Percentiles rank a stretch among this genome's conserved stretches.
Conservation (phyloP, 2,329 filamentous ascomycete species). For the Fusarium musae region DNA sequence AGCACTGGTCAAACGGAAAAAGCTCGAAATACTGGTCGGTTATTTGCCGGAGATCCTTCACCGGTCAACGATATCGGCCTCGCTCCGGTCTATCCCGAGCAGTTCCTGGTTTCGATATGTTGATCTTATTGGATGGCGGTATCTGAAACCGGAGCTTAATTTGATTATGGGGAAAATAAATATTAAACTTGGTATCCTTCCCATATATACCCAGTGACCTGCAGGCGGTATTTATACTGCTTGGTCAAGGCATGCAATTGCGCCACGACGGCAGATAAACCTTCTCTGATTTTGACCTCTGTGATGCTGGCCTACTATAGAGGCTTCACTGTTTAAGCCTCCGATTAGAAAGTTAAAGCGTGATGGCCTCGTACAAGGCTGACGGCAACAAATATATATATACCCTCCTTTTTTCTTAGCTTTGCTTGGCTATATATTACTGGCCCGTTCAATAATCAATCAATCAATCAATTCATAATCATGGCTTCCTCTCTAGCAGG, state of each 20-base stretch:
- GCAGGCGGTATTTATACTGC: no score
- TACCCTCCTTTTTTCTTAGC: neutral
- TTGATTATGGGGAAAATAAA: constrained; percentile 8
- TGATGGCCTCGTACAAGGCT: no score
- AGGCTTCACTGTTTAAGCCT: no score
- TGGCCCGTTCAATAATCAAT: neutral
- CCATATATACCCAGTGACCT: no score
- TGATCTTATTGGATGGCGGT: constrained; percentile 1
- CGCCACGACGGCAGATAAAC: no score
- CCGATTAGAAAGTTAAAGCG: no score
- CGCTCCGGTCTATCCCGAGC: constrained; percentile 29
- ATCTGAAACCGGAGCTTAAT: neutral
- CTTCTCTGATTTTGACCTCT: no score
- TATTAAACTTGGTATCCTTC: neutral
- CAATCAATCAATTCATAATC: neutral
- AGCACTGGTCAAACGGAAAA: constrained; percentile 12
- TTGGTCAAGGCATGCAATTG: no score
- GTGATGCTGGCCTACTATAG: no score
- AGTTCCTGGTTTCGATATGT: neutral
- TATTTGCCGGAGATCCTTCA: constrained; percentile 29
- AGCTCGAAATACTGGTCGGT: constrained; percentile 24
- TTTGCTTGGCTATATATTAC: neutral
- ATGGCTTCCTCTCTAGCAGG: constrained; percentile 59
- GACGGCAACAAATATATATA: neutral
- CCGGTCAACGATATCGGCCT: constrained; percentile 19